Evolutionary conservation across 2,329 filamentous ascomycete species (phyloP), one percentile per base, ranked within the genome.

Genomic region (Aspergillus candidus): DNA sequence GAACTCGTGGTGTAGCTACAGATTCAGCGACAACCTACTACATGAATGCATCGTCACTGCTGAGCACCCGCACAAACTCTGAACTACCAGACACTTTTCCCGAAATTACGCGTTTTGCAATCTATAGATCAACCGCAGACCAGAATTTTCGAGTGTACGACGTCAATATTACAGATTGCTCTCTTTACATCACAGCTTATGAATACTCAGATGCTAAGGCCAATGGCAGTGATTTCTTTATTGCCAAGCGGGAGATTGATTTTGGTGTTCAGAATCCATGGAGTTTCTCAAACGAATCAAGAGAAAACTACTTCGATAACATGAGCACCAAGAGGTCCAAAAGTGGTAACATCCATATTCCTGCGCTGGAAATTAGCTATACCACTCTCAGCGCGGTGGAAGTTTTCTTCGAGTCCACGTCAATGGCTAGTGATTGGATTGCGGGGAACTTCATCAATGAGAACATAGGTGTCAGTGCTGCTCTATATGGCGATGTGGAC

Each of bases 131-230:
- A 30, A 45, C 41, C 14, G 17, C 33, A 7, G 46, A 47, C 40
- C 0, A 2, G 6, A 43, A 41, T 41, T 49, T 45, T 17, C 17
- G 2, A 6, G 29, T 38, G 18, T 12, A 33, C 18, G 14, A 47
- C 33, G 32, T 41, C 17, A 47, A 51, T 31, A 43, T 51, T 31
- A 51, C 49, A 1, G 49, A 51, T 1, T 51, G 49, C 32, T 45
- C 47, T 30, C 43, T 51, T 38, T 45, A 13, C 6, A 17, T 51
- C 39, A 43, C 46, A 14, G 49, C 41, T 11, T 47, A 49, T 12
- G 38, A 49, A 31, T 51, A 49, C 22, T 36, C 30, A n/a, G 36
- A 10, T 32, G 43, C 38, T 10, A 39, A 32, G 17, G 46, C 49
- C 4, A 47, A 49, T 38, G 49, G 49, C 22, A 47, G 41, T 33